phyloP scores from a whole-genome alignment of 2,329 filamentous ascomycete species.

The Alternaria triticimaculans region DNA sequence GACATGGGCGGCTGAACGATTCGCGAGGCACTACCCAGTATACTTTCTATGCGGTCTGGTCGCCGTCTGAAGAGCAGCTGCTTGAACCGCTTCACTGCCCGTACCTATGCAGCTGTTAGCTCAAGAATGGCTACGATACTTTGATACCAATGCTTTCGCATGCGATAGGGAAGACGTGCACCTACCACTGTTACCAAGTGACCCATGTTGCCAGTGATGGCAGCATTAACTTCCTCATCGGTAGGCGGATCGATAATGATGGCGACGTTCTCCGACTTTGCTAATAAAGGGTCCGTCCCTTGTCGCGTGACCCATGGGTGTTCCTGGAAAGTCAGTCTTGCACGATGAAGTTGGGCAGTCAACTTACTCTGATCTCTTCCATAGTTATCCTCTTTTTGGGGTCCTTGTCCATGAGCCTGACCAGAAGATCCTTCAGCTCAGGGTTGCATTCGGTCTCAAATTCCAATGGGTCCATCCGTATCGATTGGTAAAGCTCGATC shows the following conservation, averaged over 20 bases:
- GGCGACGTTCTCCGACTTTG: slow-evolving; percentile 84
- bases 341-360: background rate
- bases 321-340: slow-evolving; percentile 61
- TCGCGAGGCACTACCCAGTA: slow-evolving; percentile 64
- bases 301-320: slow-evolving; percentile 92
- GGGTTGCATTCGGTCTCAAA: slow-evolving; percentile 70
- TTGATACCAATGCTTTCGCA: background rate
- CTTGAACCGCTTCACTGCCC: slow-evolving; percentile 91
- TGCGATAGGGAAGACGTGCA: slow-evolving; percentile 11
- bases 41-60: slow-evolving; percentile 62
- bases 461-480: slow-evolving; percentile 71
- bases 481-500: slow-evolving; percentile 87
- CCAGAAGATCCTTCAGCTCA: slow-evolving; percentile 77
- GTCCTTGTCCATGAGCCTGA: slow-evolving; percentile 80
- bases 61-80: slow-evolving; percentile 67
- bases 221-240: slow-evolving; percentile 85
- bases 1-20: slow-evolving; percentile 65
- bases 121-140: background rate
- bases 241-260: slow-evolving; percentile 83
- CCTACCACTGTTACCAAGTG: slow-evolving; percentile 81
- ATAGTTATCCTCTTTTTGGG: slow-evolving; percentile 83
- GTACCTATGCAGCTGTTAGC: slow-evolving; percentile 65
- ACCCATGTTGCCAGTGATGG: slow-evolving; percentile 88
- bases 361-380: slow-evolving; percentile 76
- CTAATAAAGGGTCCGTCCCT: slow-evolving; percentile 78